Evolutionary conservation across 305 asterid genomes (phyloP).

Genomic region (Coffea humblotiana): DNA sequence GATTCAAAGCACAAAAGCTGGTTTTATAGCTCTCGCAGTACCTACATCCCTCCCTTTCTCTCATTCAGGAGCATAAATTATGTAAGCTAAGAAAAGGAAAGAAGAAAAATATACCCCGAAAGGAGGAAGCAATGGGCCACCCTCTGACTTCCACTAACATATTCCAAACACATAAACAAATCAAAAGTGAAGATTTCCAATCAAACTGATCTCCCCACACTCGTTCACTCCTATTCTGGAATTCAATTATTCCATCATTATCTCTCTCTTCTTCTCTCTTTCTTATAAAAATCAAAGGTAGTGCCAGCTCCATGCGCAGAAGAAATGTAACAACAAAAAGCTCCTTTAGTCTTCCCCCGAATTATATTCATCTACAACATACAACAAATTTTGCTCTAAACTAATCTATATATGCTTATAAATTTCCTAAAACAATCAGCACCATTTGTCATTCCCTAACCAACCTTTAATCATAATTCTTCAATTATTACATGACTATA

Average conservation of each 20-base stretch:
- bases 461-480: slow-evolving; percentile 45
- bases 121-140: slow-evolving; percentile 43
- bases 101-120: slow-evolving; percentile 24
- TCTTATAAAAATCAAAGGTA: slow-evolving; percentile 31
- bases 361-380: slow-evolving; percentile 6
- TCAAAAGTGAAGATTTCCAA: slow-evolving; percentile 60
- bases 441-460: slow-evolving; percentile 20
- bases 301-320: slow-evolving; percentile 49
- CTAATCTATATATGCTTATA: background rate
- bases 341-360: slow-evolving; percentile 26
- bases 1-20: slow-evolving; percentile 52
- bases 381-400: slow-evolving; percentile 12
- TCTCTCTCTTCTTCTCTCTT: slow-evolving; percentile 21
- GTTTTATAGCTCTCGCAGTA: slow-evolving; percentile 21
- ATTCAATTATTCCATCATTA: slow-evolving; percentile 59
- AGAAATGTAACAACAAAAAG: slow-evolving; percentile 34
- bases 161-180: slow-evolving; percentile 82
- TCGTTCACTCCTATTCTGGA: slow-evolving; percentile 48
- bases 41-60: slow-evolving; percentile 14
- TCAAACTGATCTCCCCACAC: slow-evolving; percentile 62
- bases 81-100: background rate
- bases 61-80: slow-evolving; percentile 23
- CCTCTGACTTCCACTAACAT: slow-evolving; percentile 82
- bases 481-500: slow-evolving; percentile 57
- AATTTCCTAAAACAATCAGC: background rate